Evolutionary conservation across 2,329 filamentous ascomycete genomes (phyloP).

Genomic region (Penicillium sp.): DNA sequence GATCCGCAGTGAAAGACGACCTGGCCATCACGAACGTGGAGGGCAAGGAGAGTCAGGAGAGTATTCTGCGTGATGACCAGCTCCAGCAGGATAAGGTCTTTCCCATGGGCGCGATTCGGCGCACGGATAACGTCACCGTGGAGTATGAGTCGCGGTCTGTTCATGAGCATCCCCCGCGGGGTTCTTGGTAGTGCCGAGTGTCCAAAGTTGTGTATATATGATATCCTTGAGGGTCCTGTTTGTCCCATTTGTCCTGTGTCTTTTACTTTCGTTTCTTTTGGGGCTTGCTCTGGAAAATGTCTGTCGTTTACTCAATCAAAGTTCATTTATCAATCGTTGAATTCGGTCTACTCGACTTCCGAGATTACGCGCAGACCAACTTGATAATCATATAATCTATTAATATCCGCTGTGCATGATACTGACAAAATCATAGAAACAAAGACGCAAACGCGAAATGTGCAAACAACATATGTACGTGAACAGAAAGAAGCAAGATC

Average conservation of each 20-base stretch:
- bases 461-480: constrained; percentile 8
- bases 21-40: constrained; percentile 18
- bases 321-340: background rate
- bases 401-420: constrained; percentile 4
- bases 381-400: background rate
- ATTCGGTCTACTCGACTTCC: background rate
- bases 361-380: background rate
- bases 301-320: background rate
- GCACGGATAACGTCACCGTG: constrained; percentile 17
- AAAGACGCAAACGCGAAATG: background rate
- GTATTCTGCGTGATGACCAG: constrained; percentile 16
- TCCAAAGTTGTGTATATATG: background rate
- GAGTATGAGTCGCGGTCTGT: constrained; percentile 7
- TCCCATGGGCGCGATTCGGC: constrained; percentile 11
- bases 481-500: background rate
- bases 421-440: background rate
- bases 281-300: too few species aligned
- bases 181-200: background rate
- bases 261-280: background rate
- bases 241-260: background rate
- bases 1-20: constrained; percentile 11
- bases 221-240: background rate
- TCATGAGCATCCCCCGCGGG: background rate
- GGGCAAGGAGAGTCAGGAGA: constrained; percentile 17
- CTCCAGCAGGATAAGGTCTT: background rate